These are phyloP conservation scores for Euphorbia peplus DNA, from an alignment of 345 rosid genomes.

Conservation along the genomic window DNA sequence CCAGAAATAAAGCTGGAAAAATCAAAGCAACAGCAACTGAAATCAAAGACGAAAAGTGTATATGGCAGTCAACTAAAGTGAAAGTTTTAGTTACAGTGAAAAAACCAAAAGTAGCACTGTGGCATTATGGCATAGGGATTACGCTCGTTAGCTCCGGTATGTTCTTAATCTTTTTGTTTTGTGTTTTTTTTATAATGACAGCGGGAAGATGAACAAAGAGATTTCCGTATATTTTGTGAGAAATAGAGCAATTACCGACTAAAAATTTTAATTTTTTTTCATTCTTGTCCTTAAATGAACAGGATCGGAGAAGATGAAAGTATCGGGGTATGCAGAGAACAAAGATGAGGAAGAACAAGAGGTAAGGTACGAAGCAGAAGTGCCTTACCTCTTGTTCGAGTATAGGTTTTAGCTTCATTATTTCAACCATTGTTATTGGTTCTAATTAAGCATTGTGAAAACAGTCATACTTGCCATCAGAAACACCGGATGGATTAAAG, in stretches of 20 bases:
- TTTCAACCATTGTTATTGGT: neutral
- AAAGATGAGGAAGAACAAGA: neutral
- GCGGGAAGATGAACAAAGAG: too few relatives aligned
- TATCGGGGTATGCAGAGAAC: constrained; percentile 13
- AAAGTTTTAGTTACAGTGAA: constrained; percentile 41
- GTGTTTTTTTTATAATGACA: too few relatives aligned
- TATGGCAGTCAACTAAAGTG: constrained; percentile 17
- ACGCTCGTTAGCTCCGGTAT: too few relatives aligned
- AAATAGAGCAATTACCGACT: too few relatives aligned
- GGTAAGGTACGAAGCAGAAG: constrained; percentile 22
- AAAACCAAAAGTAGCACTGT: constrained; percentile 23
- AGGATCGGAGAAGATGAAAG: neutral
- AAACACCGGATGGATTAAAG: constrained; percentile 64
- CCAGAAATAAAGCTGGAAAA: constrained; percentile 4
- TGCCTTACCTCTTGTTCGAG: constrained; percentile 13
- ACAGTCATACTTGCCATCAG: constrained; percentile 57
- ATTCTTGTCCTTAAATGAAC: too few relatives aligned
- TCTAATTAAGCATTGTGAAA: neutral
- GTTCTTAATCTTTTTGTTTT: too few relatives aligned
- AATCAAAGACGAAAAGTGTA: neutral
- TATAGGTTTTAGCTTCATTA: too few relatives aligned
- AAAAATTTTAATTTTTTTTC: too few relatives aligned
- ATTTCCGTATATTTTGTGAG: too few relatives aligned
- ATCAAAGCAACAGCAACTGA: constrained; percentile 23
- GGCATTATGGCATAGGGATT: constrained; percentile 24